Percentiles rank a stretch among this genome's conserved stretches.
Conservation (phyloP, 768 basidiomycete species). For the Pleurotus platypus region DNA sequence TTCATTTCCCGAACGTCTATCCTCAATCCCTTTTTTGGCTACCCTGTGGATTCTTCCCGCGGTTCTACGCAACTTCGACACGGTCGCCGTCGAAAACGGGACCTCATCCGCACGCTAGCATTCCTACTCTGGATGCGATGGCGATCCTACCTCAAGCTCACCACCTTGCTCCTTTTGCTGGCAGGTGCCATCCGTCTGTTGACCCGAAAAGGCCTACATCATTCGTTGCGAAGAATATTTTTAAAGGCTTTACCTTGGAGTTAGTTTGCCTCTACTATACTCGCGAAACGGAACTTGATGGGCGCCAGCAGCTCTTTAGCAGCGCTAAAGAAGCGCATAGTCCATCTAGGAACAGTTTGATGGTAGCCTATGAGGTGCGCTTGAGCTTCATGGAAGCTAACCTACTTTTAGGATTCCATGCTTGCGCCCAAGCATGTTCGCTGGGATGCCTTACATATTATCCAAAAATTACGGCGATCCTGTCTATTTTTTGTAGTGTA, state of each 20-base stretch:
- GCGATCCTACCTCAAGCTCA: slow-evolving; percentile 38
- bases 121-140: slow-evolving; percentile 68
- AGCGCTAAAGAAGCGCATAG: neutral
- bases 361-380: slow-evolving; percentile 4
- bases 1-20: slow-evolving; percentile 53
- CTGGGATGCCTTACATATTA: no score
- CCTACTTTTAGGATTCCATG: neutral
- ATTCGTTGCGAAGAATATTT: neutral
- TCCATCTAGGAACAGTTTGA: neutral
- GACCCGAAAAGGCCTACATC: slow-evolving; percentile 14
- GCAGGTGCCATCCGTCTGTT: slow-evolving; percentile 23
- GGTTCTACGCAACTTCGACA: slow-evolving; percentile 46
- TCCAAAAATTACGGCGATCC: no score
- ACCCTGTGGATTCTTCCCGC: slow-evolving; percentile 43
- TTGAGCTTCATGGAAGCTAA: neutral
- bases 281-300: neutral
- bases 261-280: neutral
- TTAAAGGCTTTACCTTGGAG: neutral
- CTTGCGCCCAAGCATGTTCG: no score
- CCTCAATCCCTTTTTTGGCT: slow-evolving; percentile 75
- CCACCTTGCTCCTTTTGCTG: slow-evolving; percentile 27
- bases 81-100: slow-evolving; percentile 67
- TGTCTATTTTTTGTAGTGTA: no score
- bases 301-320: neutral
- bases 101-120: slow-evolving; percentile 59